Conservation (phyloP, 108 stramenopile species). For the Poteriospumella lacustris region DNA sequence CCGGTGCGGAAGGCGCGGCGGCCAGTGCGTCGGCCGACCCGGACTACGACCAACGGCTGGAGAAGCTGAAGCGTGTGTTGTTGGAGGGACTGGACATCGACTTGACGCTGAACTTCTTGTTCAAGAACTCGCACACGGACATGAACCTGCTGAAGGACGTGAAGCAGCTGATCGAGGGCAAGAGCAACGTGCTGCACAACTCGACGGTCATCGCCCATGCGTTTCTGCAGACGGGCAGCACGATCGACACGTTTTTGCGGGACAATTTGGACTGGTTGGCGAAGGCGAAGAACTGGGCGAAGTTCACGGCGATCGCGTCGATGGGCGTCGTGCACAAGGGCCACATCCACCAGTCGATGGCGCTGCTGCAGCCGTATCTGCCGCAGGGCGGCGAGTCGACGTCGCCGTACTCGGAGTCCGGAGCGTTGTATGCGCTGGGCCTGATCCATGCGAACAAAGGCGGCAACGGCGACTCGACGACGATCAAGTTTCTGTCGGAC, state of each 20-base stretch:
- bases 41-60: conserved; percentile 32
- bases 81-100: conserved; percentile 73
- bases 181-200: conserved; percentile 87
- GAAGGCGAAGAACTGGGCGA: conserved; percentile 97
- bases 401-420: conserved; percentile 87
- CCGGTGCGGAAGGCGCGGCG: conserved; percentile 6
- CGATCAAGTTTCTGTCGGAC: conserved; percentile 37
- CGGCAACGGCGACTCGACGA: conserved; percentile 56
- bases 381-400: conserved; percentile 72
- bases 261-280: conserved; percentile 98
- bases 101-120: conserved; percentile 75
- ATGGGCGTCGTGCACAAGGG: conserved; percentile 95
- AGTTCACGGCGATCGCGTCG: conserved; percentile 93
- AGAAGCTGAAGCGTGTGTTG: conserved; percentile 58
- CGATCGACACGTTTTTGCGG: conserved; percentile 87
- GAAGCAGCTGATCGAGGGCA: conserved; percentile 47
- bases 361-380: conserved; percentile 88
- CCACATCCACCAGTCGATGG: conserved; percentile 91
- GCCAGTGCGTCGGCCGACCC: background rate
- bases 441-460: conserved; percentile 88
- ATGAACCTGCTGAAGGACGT: conserved; percentile 39
- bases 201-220: conserved; percentile 82
- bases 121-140: conserved; percentile 65
- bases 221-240: conserved; percentile 88
- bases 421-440: conserved; percentile 90